Base-by-base conservation (phyloP, 108 stramenopile genomes). In the Nitzschia sp. region DNA sequence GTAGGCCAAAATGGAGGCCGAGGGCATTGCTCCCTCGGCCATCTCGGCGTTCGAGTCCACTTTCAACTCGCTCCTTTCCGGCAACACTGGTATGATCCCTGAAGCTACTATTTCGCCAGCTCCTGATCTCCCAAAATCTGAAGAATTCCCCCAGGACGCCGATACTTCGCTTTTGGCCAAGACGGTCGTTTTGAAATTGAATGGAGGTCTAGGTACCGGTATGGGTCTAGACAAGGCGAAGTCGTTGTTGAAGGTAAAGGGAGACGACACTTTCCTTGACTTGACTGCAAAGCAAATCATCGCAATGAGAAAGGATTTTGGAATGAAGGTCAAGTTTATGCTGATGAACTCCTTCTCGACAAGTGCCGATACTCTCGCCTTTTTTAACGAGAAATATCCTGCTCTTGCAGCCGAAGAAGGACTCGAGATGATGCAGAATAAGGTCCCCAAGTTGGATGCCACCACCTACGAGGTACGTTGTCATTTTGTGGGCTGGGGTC, bases 161-260 rank as follows among this genome's bases (percentile, higher is more conserved):
- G 85, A 96, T 68, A 63, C 91, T 29, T 64, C 80, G 45, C 91
- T 98, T 47, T 80, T 99, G 5, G 55, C 90, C 11, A 66, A 96
- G 58, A 97, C 98, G 3, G 99, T 98, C 46, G 95, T 99, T 17
- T 83, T 99, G 42, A 98, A 99, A 82, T 90, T 99, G 61, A 99
- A 99, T 79, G 99, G 99, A 32, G 99, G 99, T 27, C 90, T 99
- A 13, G 99, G 99, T 65, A 99, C 99, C 24, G 95, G 94, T 38
- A 99, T 99, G 99, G 99, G 99, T 42, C 82, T 99, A 25, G 98
- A 99, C 76, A 97, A 98, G 79, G 97, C 99, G 65, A 99, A 99
- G 93, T 94, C 92, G 23, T 73, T 98, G 47, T 77, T 99, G 6
- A 92, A 91, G 59, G 98, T 99, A 49, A 98, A 99, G 87, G 95